phyloP scores from a whole-genome alignment of 2,329 filamentous ascomycete species.

The Ophiognomonia clavigignenti-juglandacearum region DNA sequence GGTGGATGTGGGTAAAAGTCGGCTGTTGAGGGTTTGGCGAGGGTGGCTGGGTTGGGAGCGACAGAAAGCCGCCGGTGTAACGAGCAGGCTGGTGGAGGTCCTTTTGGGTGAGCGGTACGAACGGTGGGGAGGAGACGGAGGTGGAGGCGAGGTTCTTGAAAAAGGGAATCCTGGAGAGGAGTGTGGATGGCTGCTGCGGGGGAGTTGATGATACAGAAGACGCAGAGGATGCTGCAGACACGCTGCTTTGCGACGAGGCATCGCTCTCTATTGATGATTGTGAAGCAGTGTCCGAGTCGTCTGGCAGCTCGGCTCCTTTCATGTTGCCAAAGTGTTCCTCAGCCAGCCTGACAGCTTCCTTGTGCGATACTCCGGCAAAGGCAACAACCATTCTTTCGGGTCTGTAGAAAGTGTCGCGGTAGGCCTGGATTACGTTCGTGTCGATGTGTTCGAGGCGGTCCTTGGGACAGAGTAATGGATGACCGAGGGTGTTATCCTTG shows the following conservation, averaged over 20 bases:
- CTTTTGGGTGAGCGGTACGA: constrained; percentile 38
- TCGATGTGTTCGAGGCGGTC: constrained; percentile 76
- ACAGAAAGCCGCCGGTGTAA: constrained; percentile 92
- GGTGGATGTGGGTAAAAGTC: constrained; percentile 84
- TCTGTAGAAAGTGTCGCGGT: constrained; percentile 77
- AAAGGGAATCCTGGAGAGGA: constrained; percentile 74
- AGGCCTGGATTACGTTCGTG: constrained; percentile 67
- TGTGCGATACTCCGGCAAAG: constrained; percentile 86
- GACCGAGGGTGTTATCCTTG: constrained; percentile 92
- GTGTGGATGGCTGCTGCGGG: constrained; percentile 48
- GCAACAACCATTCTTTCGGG: constrained; percentile 92
- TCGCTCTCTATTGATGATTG: constrained; percentile 48
- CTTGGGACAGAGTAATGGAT: constrained; percentile 85
- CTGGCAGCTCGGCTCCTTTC: constrained; percentile 48
- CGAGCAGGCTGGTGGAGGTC: constrained; percentile 64
- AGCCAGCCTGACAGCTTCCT: constrained; percentile 71
- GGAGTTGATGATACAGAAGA: constrained; percentile 27
- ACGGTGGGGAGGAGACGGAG: constrained; percentile 49
- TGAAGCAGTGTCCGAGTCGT: constrained; percentile 50
- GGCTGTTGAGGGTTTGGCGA: constrained; percentile 73
- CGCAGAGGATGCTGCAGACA: constrained; percentile 28
- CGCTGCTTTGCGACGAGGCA: constrained; percentile 26
- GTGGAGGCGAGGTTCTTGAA: constrained; percentile 86
- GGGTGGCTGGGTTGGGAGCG: constrained; percentile 74
- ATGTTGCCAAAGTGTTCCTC: constrained; percentile 92